Base-by-base conservation (phyloP, 2,329 filamentous ascomycete genomes). In the Calonectria fujianensis region DNA sequence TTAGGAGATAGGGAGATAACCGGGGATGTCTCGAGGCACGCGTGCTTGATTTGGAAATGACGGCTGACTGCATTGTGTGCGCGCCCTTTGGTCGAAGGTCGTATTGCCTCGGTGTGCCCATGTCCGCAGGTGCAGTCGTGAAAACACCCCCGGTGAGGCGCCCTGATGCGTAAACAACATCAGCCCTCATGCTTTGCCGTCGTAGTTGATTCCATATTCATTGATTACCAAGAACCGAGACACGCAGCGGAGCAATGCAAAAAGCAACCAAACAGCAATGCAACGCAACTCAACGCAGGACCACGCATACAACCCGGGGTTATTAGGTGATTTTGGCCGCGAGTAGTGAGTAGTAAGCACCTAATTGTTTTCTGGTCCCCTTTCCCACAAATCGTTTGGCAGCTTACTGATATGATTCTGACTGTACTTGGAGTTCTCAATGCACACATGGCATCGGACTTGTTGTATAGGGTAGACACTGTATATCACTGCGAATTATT, bases 391-490 rank as follows among this genome's bases (percentile, higher is more conserved):
- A 59, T 59, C 35, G 18, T 39, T n/a, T 59, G 31, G n/a, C 54
- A 20, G 54, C 54, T 59, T 32, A 59, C 54, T 24, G 32, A 48
- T n/a, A 39, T 73, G 64, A 65, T 73, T 73, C 70, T 73, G 70
- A 73, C 70, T 73, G 65, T 73, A n/a, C 24, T 50, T 20, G 41
- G 65, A 31, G 24, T 24, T 24, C 27, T 50, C 37, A 32, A 37
- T 37, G 50, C 41, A 48, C 35, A 59, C 54, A 59, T 32, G 39
- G 51, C 51, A 11, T 11, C 6, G 32, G 11, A 2, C 35, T 10
- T 1, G 10, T 32, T 8, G 61, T 66, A 39, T 59, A 67, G 70
- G 70, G 70, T 72, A 63, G 32, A 9, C 32, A 16, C 29, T 13
- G 41, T n/a, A 61, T 69, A 61, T 50, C n/a, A 48, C 27, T 18